Evolutionary conservation across 140 eudicot species (phyloP).

Genomic region (Ambrosia hybrid): DNA sequence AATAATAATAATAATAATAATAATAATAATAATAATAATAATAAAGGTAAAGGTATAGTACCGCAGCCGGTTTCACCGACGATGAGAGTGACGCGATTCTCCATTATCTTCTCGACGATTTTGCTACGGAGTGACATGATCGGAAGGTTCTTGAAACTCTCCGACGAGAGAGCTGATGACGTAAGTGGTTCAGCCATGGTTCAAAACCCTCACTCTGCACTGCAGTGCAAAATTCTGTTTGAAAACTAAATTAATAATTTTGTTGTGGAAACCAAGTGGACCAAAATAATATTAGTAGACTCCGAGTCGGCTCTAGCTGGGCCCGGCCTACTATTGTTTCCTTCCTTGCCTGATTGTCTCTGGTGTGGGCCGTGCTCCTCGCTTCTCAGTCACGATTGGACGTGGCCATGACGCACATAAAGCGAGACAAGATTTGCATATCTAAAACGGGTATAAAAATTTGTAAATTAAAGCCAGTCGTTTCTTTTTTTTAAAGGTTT

Average conservation of each 20-base stretch:
- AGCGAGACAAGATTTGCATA: neutral
- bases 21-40: too few species aligned
- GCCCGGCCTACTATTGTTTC: too few species aligned
- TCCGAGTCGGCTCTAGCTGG: too few species aligned
- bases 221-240: neutral
- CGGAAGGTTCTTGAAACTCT: slow-evolving; percentile 59
- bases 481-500: too few species aligned
- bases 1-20: too few species aligned
- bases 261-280: too few species aligned
- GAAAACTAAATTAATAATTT: neutral
- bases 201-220: slow-evolving; percentile 24
- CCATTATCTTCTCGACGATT: slow-evolving; percentile 45
- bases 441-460: neutral
- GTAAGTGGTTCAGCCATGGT: slow-evolving; percentile 45
- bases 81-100: neutral
- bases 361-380: neutral
- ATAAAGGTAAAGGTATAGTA: slow-evolving; percentile 14
- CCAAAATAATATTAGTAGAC: too few species aligned
- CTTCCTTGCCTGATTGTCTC: too few species aligned
- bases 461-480: too few species aligned
- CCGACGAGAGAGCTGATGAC: slow-evolving; percentile 37
- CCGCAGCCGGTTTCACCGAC: slow-evolving; percentile 96
- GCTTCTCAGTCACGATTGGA: neutral
- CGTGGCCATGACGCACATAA: neutral
- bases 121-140: slow-evolving; percentile 61